These are phyloP conservation scores for Cardiospermum halicacabum DNA, from an alignment of 345 rosid species.

Conservation along the genomic window DNA sequence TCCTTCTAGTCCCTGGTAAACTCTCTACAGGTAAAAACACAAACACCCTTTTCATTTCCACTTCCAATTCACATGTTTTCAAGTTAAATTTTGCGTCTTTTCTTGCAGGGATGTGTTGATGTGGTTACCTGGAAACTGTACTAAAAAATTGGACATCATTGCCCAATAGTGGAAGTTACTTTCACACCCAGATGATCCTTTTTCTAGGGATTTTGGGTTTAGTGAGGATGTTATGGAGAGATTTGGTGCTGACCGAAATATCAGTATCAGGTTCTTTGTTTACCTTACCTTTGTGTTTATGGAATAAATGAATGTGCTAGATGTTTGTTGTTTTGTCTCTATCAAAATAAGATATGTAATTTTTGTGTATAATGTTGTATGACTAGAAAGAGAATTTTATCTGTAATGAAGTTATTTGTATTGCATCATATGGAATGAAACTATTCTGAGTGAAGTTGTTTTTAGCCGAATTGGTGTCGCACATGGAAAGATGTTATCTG, in stretches of 20 bases:
- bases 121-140: slow-evolving; percentile 75
- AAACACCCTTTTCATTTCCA: not conserved
- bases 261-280: slow-evolving; percentile 46
- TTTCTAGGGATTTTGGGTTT: slow-evolving; percentile 78
- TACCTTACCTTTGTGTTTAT: not conserved
- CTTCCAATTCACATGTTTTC: not conserved
- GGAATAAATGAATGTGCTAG: no score
- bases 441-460: no score
- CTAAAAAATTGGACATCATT: slow-evolving; percentile 58
- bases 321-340: no score
- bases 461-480: no score
- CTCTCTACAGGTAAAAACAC: slow-evolving; percentile 59
- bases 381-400: no score
- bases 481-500: no score
- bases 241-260: slow-evolving; percentile 67
- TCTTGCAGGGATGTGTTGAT: slow-evolving; percentile 62
- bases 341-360: no score
- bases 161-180: slow-evolving; percentile 84
- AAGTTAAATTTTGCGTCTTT: not conserved
- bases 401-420: no score
- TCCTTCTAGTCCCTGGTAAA: slow-evolving; percentile 61
- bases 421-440: no score
- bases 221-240: slow-evolving; percentile 40
- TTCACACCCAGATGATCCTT: slow-evolving; percentile 60
- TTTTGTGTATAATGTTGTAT: no score